phyloP scores from a whole-genome alignment of 306 rosid genomes.

The Phaseolus lunatus region DNA sequence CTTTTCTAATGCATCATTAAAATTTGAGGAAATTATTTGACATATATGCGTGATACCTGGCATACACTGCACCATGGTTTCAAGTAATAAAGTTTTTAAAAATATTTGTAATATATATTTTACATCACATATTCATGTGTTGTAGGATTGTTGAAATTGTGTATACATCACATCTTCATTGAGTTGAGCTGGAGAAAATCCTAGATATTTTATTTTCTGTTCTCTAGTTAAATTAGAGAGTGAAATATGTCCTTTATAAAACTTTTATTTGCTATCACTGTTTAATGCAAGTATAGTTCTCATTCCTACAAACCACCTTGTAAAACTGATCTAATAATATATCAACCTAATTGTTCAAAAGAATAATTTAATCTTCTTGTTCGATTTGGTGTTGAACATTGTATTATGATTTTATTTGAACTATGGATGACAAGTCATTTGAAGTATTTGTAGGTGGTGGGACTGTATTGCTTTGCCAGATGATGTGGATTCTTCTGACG shows the following conservation, averaged over 20 bases:
- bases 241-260: neutral
- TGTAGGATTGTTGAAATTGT: constrained; percentile 18
- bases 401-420: constrained; percentile 33
- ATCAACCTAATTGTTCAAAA: constrained; percentile 4
- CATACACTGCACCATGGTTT: constrained; percentile 21
- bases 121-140: constrained; percentile 24
- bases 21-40: constrained; percentile 27
- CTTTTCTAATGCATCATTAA: constrained; percentile 19
- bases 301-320: constrained; percentile 18
- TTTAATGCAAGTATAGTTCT: constrained; percentile 18
- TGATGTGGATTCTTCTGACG: constrained; percentile 78
- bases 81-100: constrained; percentile 14
- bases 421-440: constrained; percentile 28
- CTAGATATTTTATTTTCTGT: constrained; percentile 6
- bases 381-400: constrained; percentile 29
- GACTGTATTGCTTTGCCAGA: constrained; percentile 91
- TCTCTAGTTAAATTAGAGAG: constrained; percentile 19
- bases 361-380: constrained; percentile 16
- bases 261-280: neutral
- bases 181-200: constrained; percentile 12
- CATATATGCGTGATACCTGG: neutral
- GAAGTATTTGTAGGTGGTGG: constrained; percentile 85
- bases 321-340: constrained; percentile 20
- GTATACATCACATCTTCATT: neutral
- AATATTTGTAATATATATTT: neutral